A percentile compares a stretch with the other conserved stretches of the same genome.
Conservation (phyloP, 2,329 filamentous ascomycete genomes). For the Neurospora crassa region DNA sequence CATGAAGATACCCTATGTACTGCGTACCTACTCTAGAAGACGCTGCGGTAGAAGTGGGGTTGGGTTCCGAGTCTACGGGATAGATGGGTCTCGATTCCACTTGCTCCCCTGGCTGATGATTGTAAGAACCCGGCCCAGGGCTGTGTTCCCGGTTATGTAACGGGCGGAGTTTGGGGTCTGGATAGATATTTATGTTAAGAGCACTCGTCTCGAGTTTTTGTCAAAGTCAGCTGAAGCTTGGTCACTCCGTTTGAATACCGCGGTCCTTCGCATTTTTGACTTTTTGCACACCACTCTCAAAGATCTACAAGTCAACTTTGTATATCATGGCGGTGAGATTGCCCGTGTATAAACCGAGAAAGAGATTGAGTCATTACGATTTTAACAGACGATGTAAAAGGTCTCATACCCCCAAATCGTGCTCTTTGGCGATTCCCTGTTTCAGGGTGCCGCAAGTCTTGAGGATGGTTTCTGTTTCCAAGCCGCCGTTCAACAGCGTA, state of each 20-base stretch:
- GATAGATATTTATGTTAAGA: not conserved
- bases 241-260: not conserved
- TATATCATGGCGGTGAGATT: not conserved
- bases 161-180: not conserved
- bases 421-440: constrained; percentile 84
- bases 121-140: not conserved
- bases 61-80: not conserved
- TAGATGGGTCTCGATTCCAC: not conserved
- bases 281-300: not conserved
- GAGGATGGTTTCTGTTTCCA: constrained; percentile 65
- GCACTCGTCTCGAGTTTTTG: not conserved
- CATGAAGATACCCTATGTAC: not conserved
- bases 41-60: not conserved
- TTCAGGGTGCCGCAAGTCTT: constrained; percentile 56
- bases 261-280: not conserved
- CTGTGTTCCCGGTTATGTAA: not conserved
- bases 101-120: not conserved
- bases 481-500: constrained; percentile 60
- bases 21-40: not conserved
- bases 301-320: not conserved
- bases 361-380: not conserved
- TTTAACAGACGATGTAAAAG: constrained; percentile 19
- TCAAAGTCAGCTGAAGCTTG: not conserved
- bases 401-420: constrained; percentile 62
- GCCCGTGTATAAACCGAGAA: not conserved